Base-by-base conservation (phyloP, 176 grass and related monocot species). In the Eleusine coracana region DNA sequence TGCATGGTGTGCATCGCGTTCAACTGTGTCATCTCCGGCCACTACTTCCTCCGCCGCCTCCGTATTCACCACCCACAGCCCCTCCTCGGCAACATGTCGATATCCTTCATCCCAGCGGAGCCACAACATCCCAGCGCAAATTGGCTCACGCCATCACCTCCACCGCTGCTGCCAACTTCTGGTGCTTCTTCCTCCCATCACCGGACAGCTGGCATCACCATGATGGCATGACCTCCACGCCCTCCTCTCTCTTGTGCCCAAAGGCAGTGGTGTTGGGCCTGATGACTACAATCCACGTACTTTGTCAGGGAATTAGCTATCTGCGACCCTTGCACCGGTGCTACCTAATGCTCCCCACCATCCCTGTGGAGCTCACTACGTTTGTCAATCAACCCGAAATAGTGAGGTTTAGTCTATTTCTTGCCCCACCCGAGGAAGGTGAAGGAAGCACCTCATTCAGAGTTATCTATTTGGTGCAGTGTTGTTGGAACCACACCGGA, bases 401-500 rank as follows among this genome's bases (percentile, higher is more conserved):
- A 1, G 4, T 27, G 10, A 1, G 3, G 10, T 46, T 46, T 41
- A 0, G 46, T 13, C 45, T 11, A 2, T 52, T 73, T 14, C 46
- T 73, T 1, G 44, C 70, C 7, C 70, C 70, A 4, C 12, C 6
- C 18, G 18, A 21, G 23, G 23, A 31, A 2, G 27, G 12, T 10
- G 70, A 73, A 5, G 27, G n/a, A n/a, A 39, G 8, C 38, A 70
- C 38, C 10, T 49, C 70, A 1, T 73, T 73, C 70, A 28, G 45
- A 36, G 82, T 84, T 37, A 84, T 84, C 49, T 70, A 73, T 38
- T 46, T 21, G 39, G 73, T 49, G 11, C 37, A 46, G 7, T 42
- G 25, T 25, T 25, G 25, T 25, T 25, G 25, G 25, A 25, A 25
- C 25, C 25, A 25, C 25, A 25, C 25, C 25, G 25, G 25, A 25